Base-by-base conservation (phyloP, 768 basidiomycete genomes). In the Flagelloscypha sp. region DNA sequence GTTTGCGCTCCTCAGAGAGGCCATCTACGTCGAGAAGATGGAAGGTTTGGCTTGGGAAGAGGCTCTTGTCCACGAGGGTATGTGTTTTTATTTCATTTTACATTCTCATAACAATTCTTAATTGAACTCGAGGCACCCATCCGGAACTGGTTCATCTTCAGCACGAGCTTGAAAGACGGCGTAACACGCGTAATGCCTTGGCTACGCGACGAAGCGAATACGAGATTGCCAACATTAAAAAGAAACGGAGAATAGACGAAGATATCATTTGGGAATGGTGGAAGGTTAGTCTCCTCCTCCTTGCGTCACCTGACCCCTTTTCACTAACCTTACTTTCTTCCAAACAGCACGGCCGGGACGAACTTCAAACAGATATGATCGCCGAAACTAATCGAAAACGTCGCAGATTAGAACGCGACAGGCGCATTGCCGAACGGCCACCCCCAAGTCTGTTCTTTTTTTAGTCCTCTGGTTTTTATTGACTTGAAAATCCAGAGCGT, bases 1-100 rank as follows among this genome's bases (percentile, higher is more conserved):
- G 50, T 95, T 92, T 56, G 92, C 93, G 0, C 59, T 84, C 21
- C 57, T 97, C 37, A 63, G 94, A 30, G 92, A 97, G 54, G 68
- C 77, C 33, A 66, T 97, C 11, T 97, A 93, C 55, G 68, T 97
- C 13, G 94, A 98, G 61, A 85, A 92, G 55, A 90, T 97, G 88
- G 85, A 90, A 25, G 77, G 75, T 4, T 62, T 94, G 6, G 82
- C 85, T 22, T 83, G 80, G 75, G 94, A 98, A 56, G 90, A 97
- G 50, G 62, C 72, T 10, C 63, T 92, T 48, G 70, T 98, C 16
- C 65, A 73, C 19, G 72, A 80, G 27, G 85, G 92, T 90, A 46
- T 47, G 78, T 62, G 15, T 17, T 34, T 32, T 21, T 33, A 6
- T 15, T 19, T 12, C 5, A 28, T 23, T 37, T 33, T 29, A 25